Conservation (phyloP, 2,329 filamentous ascomycete species). For the Spiromastix sp. region DNA sequence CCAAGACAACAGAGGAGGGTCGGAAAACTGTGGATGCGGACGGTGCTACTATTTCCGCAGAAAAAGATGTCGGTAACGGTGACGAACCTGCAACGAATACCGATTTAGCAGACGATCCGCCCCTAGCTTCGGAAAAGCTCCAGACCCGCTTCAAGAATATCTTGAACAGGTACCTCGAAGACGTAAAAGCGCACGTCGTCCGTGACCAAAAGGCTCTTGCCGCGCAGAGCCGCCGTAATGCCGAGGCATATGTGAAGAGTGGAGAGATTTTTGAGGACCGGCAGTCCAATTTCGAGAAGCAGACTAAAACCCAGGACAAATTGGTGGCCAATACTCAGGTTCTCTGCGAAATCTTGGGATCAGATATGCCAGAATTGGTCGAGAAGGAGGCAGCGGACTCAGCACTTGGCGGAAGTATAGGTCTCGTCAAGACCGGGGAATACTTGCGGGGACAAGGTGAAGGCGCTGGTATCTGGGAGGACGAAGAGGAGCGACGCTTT, state of each 20-base stretch:
- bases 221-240: constrained; percentile 83
- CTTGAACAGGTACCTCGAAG: constrained; percentile 78
- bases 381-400: constrained; percentile 64
- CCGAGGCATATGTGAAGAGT: constrained; percentile 96
- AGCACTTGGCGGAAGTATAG: constrained; percentile 66
- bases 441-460: constrained; percentile 85
- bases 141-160: constrained; percentile 81
- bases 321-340: constrained; percentile 83
- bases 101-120: constrained; percentile 51
- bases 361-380: constrained; percentile 87
- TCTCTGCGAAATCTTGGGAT: constrained; percentile 75
- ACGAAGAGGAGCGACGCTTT: constrained; percentile 94
- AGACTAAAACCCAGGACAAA: constrained; percentile 83
- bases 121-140: constrained; percentile 64
- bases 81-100: constrained; percentile 41
- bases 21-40: constrained; percentile 78
- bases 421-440: constrained; percentile 85
- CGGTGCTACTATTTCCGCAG: constrained; percentile 48
- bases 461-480: constrained; percentile 93
- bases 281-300: constrained; percentile 90
- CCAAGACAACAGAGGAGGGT: constrained; percentile 63
- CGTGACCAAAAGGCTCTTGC: constrained; percentile 87
- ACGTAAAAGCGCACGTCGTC: constrained; percentile 77
- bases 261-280: constrained; percentile 97
- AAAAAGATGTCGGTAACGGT: constrained; percentile 38